Conservation (phyloP, 2,329 filamentous ascomycete genomes). For the Beauveria pseudobassiana region DNA sequence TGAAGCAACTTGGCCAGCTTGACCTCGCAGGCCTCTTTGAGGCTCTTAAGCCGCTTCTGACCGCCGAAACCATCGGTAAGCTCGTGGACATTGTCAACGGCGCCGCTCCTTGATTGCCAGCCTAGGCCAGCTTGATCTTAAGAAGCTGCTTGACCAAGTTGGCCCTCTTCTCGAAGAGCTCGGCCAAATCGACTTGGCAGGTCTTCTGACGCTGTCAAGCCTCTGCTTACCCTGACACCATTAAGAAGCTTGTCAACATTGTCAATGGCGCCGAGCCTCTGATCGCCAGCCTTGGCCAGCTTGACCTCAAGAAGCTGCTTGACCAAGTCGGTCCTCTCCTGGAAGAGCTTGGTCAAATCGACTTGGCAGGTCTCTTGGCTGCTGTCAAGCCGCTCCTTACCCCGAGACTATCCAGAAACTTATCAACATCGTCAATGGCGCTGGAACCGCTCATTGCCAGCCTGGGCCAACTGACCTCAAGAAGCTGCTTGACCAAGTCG, state of each 20-base stretch:
- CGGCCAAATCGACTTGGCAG: slow-evolving; percentile 24
- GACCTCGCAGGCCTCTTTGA: too few species aligned
- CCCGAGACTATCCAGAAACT: slow-evolving; percentile 17
- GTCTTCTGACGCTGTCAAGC: slow-evolving; percentile 21
- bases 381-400: slow-evolving; percentile 13
- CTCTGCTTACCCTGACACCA: slow-evolving; percentile 23
- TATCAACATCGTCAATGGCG: neutral
- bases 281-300: too few species aligned
- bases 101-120: slow-evolving; percentile 13
- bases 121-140: slow-evolving; percentile 9
- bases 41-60: too few species aligned
- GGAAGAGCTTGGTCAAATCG: too few species aligned
- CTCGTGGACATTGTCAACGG: slow-evolving; percentile 12
- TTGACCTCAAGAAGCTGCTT: too few species aligned
- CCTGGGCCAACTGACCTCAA: slow-evolving; percentile 10
- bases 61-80: too few species aligned
- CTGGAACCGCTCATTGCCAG: slow-evolving; percentile 7
- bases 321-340: too few species aligned
- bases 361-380: slow-evolving; percentile 1
- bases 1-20: too few species aligned
- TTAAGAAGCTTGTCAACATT: slow-evolving; percentile 24
- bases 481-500: slow-evolving; percentile 10
- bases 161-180: slow-evolving; percentile 17
- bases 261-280: slow-evolving; percentile 12
- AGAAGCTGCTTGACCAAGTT: slow-evolving; percentile 14